Evolutionary conservation across 352 stramenopile species (phyloP), one percentile per base, ranked within the genome.

Genomic region (Pythium biforme): DNA sequence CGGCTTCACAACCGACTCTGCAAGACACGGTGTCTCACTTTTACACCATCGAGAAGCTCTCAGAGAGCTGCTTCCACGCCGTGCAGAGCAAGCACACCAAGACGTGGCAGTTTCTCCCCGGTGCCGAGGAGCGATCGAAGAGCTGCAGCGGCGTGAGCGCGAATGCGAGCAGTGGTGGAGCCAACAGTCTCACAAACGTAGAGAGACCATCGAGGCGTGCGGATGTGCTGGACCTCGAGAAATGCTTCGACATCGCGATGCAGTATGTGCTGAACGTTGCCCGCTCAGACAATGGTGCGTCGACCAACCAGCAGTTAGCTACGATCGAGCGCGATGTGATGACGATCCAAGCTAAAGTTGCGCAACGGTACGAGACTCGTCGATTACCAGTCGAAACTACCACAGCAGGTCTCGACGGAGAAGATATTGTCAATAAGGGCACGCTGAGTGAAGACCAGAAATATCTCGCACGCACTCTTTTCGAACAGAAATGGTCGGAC

Each of bases 401-500:
- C 9, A 5, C 4, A 40, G 15, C 55, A 37, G 26, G 8, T 5
- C 1, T n/a, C n/a, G 12, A 31, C 7, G n/a, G 19, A 25, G 26
- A 20, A 23, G 25, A 56, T 8, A 22, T n/a, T 12, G n/a, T n/a
- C 9, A 39, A 4, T 0, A 50, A 66, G 2, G 29, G 31, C 10
- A 2, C 40, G 4, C 41, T 52, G 0, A 59, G 31, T 19, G 50
- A 62, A 4, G 19, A 64, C 11, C 76, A 76, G 27, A 76, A 75
- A 17, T 34, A 57, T 0, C 74, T 97, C 3, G 76, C 78, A 2
- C 80, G 72, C 26, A 76, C 91, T 17, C 60, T 96, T 9, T 97
- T 95, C 34, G 83, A 91, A 52, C 88, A 97, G 54, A 97, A 98
- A 53, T 97, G 90, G 88, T 77, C 90, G 10, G 89, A 98, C 56